These are phyloP conservation scores for Hymenoscyphus fraxineus DNA, from an alignment of 2,329 filamentous ascomycete genomes.

Conservation along the genomic window DNA sequence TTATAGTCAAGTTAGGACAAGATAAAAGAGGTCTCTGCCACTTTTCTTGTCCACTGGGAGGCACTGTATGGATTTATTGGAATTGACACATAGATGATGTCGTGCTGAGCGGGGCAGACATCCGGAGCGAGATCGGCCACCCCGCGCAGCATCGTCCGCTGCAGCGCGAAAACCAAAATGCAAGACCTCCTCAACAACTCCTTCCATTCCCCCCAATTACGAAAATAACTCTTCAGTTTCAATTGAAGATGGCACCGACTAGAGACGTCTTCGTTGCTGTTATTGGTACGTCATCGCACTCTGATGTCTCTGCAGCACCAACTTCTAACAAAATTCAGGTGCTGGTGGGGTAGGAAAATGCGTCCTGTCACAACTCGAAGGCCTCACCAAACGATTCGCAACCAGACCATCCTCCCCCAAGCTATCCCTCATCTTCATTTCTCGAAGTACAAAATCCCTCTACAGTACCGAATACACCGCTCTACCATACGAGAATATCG, in stretches of 20 bases:
- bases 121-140: no score
- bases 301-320: constrained; percentile 10
- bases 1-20: no score
- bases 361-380: constrained; percentile 79
- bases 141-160: no score
- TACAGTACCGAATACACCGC: constrained; percentile 69
- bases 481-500: constrained; percentile 56
- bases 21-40: no score
- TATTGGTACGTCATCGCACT: constrained; percentile 37
- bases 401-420: constrained; percentile 43
- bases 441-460: constrained; percentile 79
- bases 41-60: no score
- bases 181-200: background rate
- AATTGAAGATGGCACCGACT: constrained; percentile 13
- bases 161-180: background rate
- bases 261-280: constrained; percentile 43
- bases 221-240: background rate
- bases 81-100: no score
- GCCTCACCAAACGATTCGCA: constrained; percentile 62
- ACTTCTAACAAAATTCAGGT: constrained; percentile 49
- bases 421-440: constrained; percentile 78
- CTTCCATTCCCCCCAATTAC: background rate
- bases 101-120: no score
- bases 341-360: constrained; percentile 89
- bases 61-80: no score